These are phyloP conservation scores for Candida corydali DNA, from an alignment of 805 yeast species.

Conservation along the genomic window DNA sequence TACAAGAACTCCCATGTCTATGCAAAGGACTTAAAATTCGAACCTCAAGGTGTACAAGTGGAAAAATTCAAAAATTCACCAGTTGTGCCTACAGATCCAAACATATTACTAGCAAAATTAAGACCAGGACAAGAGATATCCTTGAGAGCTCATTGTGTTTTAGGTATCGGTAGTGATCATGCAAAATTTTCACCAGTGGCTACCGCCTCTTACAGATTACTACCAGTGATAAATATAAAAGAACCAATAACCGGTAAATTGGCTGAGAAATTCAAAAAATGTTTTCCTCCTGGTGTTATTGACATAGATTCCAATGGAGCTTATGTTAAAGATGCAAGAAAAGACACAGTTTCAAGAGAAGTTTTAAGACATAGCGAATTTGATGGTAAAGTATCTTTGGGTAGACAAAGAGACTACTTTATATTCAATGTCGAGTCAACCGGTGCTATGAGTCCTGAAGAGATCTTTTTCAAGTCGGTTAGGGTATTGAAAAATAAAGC, in stretches of 20 bases:
- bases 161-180: slow-evolving; percentile 92
- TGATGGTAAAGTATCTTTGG: slow-evolving; percentile 81
- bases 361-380: slow-evolving; percentile 92
- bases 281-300: slow-evolving; percentile 93
- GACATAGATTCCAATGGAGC: slow-evolving; percentile 71
- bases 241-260: slow-evolving; percentile 71
- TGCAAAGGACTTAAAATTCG: slow-evolving; percentile 84
- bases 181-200: slow-evolving; percentile 97
- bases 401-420: slow-evolving; percentile 88
- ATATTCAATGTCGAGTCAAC: slow-evolving; percentile 92
- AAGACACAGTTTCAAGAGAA: slow-evolving; percentile 95
- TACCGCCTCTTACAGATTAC: slow-evolving; percentile 90
- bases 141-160: slow-evolving; percentile 81
- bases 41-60: slow-evolving; percentile 85
- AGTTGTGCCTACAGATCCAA: slow-evolving; percentile 79
- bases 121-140: slow-evolving; percentile 97
- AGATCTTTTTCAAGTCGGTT: slow-evolving; percentile 87
- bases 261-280: slow-evolving; percentile 76
- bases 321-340: slow-evolving; percentile 81
- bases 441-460: slow-evolving; percentile 97
- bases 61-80: slow-evolving; percentile 65
- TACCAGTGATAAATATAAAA: slow-evolving; percentile 80
- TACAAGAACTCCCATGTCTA: slow-evolving; percentile 84
- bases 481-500: slow-evolving; percentile 83
- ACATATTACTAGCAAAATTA: slow-evolving; percentile 84